These are phyloP conservation scores for Colletotrichum paranaense DNA, from an alignment of 2,329 filamentous ascomycete genomes.

Conservation along the genomic window DNA sequence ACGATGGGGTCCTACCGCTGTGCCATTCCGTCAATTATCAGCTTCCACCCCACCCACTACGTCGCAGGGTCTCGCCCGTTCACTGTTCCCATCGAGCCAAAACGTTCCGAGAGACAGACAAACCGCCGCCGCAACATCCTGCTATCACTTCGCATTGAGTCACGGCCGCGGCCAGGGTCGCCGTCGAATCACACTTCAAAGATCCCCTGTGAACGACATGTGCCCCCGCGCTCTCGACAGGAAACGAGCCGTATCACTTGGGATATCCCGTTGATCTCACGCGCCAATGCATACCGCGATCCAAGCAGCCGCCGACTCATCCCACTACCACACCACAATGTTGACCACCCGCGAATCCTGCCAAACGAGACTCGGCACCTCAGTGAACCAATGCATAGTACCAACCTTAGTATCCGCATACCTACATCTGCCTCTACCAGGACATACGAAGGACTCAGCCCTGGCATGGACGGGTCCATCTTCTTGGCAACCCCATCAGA, in stretches of 20 bases:
- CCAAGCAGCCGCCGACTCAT: slow-evolving; percentile 15
- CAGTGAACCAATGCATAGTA: not conserved
- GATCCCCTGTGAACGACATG: not conserved
- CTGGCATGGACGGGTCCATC: not conserved
- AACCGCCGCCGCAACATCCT: slow-evolving; percentile 23
- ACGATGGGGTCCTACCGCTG: not conserved
- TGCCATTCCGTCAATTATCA: slow-evolving; percentile 12
- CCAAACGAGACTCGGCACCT: not conserved
- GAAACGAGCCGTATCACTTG: not conserved
- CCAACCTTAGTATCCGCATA: not conserved
- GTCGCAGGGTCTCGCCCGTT: slow-evolving; percentile 2
- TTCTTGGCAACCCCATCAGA: slow-evolving; percentile 21
- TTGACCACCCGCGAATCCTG: not conserved
- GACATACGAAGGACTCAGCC: not conserved
- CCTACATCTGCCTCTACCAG: not conserved
- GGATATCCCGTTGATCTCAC: not conserved
- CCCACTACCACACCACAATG: slow-evolving; percentile 27
- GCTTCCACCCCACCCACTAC: slow-evolving; percentile 10
- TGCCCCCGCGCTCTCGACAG: slow-evolving; percentile 5
- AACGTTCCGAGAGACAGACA: slow-evolving; percentile 12
- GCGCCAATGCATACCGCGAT: not conserved
- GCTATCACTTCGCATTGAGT: slow-evolving; percentile 31
- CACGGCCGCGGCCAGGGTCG: slow-evolving; percentile 19
- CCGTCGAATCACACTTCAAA: slow-evolving; percentile 14
- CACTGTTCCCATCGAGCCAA: not conserved